phyloP scores from a whole-genome alignment of 345 rosid genomes.

The Syzygium grande region DNA sequence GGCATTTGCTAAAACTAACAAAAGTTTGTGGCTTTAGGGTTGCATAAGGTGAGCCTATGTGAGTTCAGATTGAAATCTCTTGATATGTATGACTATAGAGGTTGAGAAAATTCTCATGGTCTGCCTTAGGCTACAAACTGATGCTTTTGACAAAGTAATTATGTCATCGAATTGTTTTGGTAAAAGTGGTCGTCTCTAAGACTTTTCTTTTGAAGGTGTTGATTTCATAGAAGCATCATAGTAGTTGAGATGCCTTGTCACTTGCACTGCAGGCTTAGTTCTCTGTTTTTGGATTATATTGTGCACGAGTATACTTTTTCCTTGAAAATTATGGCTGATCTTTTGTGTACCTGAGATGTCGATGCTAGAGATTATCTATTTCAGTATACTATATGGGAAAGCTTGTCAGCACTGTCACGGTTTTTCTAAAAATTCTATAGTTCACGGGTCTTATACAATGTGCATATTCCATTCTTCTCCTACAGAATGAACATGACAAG shows the following conservation, averaged over 20 bases:
- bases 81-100: not conserved
- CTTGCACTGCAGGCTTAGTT: not conserved
- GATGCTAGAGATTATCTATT: not conserved
- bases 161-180: not conserved
- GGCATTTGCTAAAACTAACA: not conserved
- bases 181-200: not conserved
- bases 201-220: not conserved
- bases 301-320: not conserved
- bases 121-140: not conserved
- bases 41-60: not conserved
- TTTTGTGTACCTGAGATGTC: not conserved
- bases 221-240: not conserved
- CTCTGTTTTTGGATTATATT: not conserved
- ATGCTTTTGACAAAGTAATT: not conserved
- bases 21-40: not conserved
- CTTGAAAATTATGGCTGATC: not conserved
- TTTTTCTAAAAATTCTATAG: not conserved
- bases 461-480: not conserved
- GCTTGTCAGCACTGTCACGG: not conserved
- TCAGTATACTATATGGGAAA: not conserved
- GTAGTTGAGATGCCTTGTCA: not conserved
- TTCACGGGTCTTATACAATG: not conserved
- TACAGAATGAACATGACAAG: conserved; percentile 87
- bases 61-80: not conserved
- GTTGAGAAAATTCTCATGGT: not conserved